Base-by-base conservation (phyloP, 2,329 filamentous ascomycete species). In the Microsporum audouinii region DNA sequence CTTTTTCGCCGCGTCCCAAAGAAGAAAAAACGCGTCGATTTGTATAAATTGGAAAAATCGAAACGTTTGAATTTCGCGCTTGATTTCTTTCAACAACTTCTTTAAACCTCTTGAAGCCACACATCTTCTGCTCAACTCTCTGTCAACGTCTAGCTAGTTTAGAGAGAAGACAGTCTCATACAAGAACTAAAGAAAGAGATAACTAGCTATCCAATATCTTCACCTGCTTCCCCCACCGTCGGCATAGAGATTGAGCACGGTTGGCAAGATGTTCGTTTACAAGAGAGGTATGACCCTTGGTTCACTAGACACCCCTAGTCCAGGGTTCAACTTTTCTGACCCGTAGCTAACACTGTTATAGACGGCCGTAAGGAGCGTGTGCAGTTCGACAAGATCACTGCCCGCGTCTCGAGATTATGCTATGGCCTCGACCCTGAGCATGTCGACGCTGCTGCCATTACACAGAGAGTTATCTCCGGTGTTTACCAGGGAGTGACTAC, bases 321-420 rank as follows among this genome's bases (percentile, higher is more conserved):
- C 12, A 31, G 17, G 10, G 29, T 31, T 49, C 33, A 12, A 8
- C 12, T 58, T 41, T 49, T 34, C n/a, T 12, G 55, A 58, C 34
- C 41, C 39, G 38, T 39, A n/a, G 56, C 55, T 38, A 38, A 39
- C 31, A 4, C 7, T 6, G 63, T 53, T 57, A 41, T 69, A 97
- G 94, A 99, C 84, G 92, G 92, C 79, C 94, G 94, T 82, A 96
- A 97, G 82, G 94, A 99, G 84, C 94, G 94, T 77, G 94, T 99
- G 67, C 94, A 99, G 77, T 99, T 99, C 81, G 94, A 99, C 83
- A 99, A 99, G 82, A 99, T 99, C 84, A 97, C 94, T 72, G 94
- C 94, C 71, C 91, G 94, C 77, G 94, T 99, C 68, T 97, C 94
- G 55, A 86, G 94, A 71, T 82, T 99, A 72, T 99, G 94, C 84